Conservation (phyloP, 2,329 filamentous ascomycete genomes). For the Akanthomyces muscarius region DNA sequence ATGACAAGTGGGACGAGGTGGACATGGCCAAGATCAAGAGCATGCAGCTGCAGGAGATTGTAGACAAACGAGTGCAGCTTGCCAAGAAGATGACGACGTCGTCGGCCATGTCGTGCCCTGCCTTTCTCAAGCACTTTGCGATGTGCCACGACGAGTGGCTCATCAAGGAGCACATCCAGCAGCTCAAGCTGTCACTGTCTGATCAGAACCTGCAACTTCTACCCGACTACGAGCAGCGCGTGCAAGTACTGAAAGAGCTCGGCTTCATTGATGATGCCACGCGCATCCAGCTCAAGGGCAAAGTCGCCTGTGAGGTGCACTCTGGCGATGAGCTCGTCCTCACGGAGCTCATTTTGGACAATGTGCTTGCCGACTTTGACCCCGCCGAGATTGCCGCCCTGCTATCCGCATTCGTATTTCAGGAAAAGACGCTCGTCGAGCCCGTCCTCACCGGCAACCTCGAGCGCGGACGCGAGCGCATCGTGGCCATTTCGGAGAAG, state of each 20-base stretch:
- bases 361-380: conserved; percentile 91
- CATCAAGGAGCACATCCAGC: conserved; percentile 87
- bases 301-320: conserved; percentile 97
- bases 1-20: conserved; percentile 75
- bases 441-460: conserved; percentile 79
- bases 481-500: conserved; percentile 86
- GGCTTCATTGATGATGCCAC: conserved; percentile 84
- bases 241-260: conserved; percentile 85
- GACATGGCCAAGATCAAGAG: conserved; percentile 81
- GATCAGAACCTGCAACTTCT: conserved; percentile 94
- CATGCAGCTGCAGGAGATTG: conserved; percentile 72
- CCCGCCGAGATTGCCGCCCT: conserved; percentile 95
- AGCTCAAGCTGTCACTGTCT: conserved; percentile 83
- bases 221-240: conserved; percentile 93
- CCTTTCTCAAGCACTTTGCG: conserved; percentile 88
- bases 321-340: conserved; percentile 94
- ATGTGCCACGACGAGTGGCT: conserved; percentile 98
- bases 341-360: conserved; percentile 93
- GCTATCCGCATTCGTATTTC: conserved; percentile 92
- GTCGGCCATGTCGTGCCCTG: conserved; percentile 64
- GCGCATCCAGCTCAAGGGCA: conserved; percentile 92
- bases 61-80: conserved; percentile 65
- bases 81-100: conserved; percentile 60
- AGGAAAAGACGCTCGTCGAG: conserved; percentile 84
- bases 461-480: conserved; percentile 76